A percentile compares a stretch with the other conserved stretches of the same genome.
Conservation (phyloP, 441 rosid genomes). For the Macaranga tanarius region DNA sequence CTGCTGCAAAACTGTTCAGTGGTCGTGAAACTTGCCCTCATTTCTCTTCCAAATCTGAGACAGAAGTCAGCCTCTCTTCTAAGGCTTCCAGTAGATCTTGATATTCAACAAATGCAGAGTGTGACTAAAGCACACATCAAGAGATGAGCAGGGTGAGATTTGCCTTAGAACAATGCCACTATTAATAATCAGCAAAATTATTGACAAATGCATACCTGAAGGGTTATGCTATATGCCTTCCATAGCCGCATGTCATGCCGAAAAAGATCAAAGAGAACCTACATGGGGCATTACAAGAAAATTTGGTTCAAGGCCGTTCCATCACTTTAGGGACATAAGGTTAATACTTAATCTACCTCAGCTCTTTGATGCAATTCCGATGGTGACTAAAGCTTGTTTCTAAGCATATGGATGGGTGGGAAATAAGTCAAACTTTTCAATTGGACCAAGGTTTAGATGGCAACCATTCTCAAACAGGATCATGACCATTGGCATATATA, state of each 20-base stretch:
- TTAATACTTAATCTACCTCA: not conserved
- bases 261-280: conserved; percentile 94
- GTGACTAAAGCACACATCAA: conserved; percentile 50
- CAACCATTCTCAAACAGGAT: not conserved
- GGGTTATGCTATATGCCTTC: conserved; percentile 81
- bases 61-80: conserved; percentile 61
- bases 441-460: not conserved
- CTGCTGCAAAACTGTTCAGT: not conserved
- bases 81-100: conserved; percentile 66
- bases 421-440: not conserved
- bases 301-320: not conserved
- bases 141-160: conserved; percentile 14
- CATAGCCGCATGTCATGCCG: conserved; percentile 76
- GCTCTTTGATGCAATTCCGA: not conserved
- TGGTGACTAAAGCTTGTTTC: not conserved
- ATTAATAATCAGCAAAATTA: conserved; percentile 15
- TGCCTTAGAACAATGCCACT: not conserved
- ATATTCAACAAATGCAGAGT: conserved; percentile 66
- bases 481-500: not conserved
- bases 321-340: not conserved
- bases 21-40: conserved; percentile 11
- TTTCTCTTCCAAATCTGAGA: conserved; percentile 30
- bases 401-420: not conserved
- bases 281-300: conserved; percentile 19
- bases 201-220: conserved; percentile 54